Evolutionary conservation across 176 grass and related monocot genomes (phyloP), one percentile per base, ranked within the genome.

Genomic region (Bromus sterilis): DNA sequence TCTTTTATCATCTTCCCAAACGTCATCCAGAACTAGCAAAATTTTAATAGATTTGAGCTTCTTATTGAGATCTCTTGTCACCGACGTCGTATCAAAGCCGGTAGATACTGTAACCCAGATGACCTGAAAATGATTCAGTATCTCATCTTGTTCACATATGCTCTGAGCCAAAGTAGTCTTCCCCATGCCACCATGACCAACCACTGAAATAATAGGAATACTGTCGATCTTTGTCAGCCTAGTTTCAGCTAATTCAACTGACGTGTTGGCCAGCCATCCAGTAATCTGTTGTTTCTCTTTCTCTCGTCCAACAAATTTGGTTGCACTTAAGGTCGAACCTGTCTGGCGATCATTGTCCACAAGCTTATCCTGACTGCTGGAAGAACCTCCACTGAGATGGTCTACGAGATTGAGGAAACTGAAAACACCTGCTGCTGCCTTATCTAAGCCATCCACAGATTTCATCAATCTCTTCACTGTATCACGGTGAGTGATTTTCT

Each of bases 111-210:
- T 79, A 9, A 78, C 4, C 74, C 86, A 88, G 31, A 88, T 88
- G 43, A 51, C 82, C 46, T 61, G 13, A 24, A 88, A 88, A 65
- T 83, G 80, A 0, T 42, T 24, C 4, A 23, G 5, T 30, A 11
- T 33, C 33, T 59, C 30, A 31, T 88, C 39, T 37, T 65, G 31
- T 0, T 58, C 9, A 2, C 60, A 74, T 13, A 78, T 18, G 25
- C 83, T 33, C 21, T 88, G 86, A 26, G 80, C 86, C 33, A 88
- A 67, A 35, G 86, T 66, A 51, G 86, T 88, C 41, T 88, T 88
- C 29, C 86, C 86, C n/a, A 88, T 48, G 36, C 80, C 86, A 61
- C 86, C 86, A 29, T 63, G 28, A 15, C 80, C 86, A 36, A 88
- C 34, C 4, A 87, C 11, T 10, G 68, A 26, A 51, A 86, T 33